Evolutionary conservation across 371 early-diverging fungal species (phyloP), one percentile per base, ranked within the genome.

Genomic region (Rhizomucor pusillus): DNA sequence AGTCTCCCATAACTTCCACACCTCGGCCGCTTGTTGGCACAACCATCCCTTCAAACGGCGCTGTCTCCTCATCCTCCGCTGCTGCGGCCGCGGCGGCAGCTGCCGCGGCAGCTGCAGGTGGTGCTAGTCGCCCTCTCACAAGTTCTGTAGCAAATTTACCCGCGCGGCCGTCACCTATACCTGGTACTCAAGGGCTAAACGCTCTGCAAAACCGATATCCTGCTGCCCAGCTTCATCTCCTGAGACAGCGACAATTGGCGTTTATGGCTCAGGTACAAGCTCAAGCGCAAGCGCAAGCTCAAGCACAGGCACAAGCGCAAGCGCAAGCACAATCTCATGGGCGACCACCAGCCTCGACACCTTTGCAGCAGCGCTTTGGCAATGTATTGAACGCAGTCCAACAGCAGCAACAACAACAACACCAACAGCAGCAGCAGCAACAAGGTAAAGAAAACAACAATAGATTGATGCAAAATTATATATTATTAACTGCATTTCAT

Each of bases 211-310:
- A 64, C 57, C 53, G 76, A 68, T 71, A 62, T 66, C 70, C 79
- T 57, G 57, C 76, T 60, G 70, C 79, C 22, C 81, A 77, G 54
- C 60, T 75, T 39, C 76, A 74, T 12, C 63, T 76, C 43, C 50
- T 71, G 12, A 70, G 78, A 51, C 69, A 71, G 23, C 78, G 76
- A 50, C 77, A 73, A 33, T 59, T 74, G 62, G 66, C 60, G 14
- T 50, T 69, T 11, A 66, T 67, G 57, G 62, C 63, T 25, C 67
- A 68, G 12, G 71, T 69, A 18, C 55, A 56, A 12, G 44, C 53
- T n/a, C 50, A 57, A 44, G 48, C 47, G 20, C 55, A 55, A 39
- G 51, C 43, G 1, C 43, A 48, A 13, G 50, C 50, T 1, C 47
- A 45, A 48, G 47, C 59, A 12, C 52, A 47, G 22, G 41, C 29